Conservation (phyloP, 805 yeast species). For the Candida railenensis region DNA sequence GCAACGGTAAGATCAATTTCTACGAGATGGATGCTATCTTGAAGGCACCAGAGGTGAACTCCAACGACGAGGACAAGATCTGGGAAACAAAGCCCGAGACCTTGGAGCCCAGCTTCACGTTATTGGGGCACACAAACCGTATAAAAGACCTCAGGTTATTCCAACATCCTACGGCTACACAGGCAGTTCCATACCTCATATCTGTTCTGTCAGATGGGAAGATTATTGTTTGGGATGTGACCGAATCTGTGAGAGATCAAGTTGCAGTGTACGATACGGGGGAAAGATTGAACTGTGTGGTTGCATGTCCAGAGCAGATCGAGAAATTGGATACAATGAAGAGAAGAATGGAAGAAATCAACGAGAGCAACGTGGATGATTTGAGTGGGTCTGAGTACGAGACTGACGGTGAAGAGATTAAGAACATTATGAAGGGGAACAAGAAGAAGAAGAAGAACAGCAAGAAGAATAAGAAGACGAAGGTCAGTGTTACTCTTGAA, state of each 20-base stretch:
- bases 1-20: slow-evolving; percentile 69
- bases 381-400: slow-evolving; percentile 71
- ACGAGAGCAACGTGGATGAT: slow-evolving; percentile 26
- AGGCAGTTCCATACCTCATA: slow-evolving; percentile 49
- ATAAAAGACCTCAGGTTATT: slow-evolving; percentile 73
- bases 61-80: slow-evolving; percentile 23
- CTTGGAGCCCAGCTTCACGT: slow-evolving; percentile 50
- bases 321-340: slow-evolving; percentile 74
- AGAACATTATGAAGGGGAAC: slow-evolving; percentile 53
- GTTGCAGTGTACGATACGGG: slow-evolving; percentile 89
- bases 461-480: slow-evolving; percentile 23
- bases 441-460: slow-evolving; percentile 39
- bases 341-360: slow-evolving; percentile 41
- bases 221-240: slow-evolving; percentile 82
- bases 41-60: slow-evolving; percentile 10
- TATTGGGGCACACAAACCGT: slow-evolving; percentile 82
- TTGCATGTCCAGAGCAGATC: slow-evolving; percentile 70
- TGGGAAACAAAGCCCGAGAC: slow-evolving; percentile 22
- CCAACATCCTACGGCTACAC: slow-evolving; percentile 33
- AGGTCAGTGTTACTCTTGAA: slow-evolving; percentile 57
- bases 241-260: slow-evolving; percentile 60
- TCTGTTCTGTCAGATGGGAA: slow-evolving; percentile 93
- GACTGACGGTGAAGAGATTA: slow-evolving; percentile 68
- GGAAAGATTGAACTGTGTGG: slow-evolving; percentile 86
- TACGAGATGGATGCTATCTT: slow-evolving; percentile 36